phyloP scores from a whole-genome alignment of 495 filamentous ascomycete species.

The Trichoderma asperelloides region DNA sequence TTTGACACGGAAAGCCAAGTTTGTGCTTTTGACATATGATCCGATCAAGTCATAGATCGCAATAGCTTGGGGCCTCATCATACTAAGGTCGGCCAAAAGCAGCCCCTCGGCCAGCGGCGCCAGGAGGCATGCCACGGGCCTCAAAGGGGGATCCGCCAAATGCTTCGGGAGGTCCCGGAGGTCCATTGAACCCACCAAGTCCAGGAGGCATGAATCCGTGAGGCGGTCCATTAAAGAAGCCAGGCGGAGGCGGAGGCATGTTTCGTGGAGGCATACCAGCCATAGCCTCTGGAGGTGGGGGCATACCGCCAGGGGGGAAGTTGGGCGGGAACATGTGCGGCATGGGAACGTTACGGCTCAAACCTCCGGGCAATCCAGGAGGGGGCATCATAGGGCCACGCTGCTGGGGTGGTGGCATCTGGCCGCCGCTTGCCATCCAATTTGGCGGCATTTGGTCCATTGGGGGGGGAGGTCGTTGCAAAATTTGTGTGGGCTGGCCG shows the following conservation, averaged over 20 bases:
- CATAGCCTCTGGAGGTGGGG: constrained; percentile 35
- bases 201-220: constrained; percentile 28
- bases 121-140: constrained; percentile 16
- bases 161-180: constrained; percentile 30
- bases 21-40: not conserved
- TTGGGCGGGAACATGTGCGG: constrained; percentile 41
- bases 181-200: constrained; percentile 39
- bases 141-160: constrained; percentile 30
- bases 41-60: not conserved
- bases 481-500: constrained; percentile 44
- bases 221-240: constrained; percentile 36
- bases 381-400: constrained; percentile 39
- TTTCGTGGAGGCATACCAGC: constrained; percentile 25
- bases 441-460: constrained; percentile 39
- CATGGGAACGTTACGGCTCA: constrained; percentile 31
- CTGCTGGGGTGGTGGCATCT: constrained; percentile 10
- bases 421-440: constrained; percentile 30
- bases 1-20: not conserved
- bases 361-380: constrained; percentile 32
- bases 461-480: constrained; percentile 44
- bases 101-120: constrained; percentile 10
- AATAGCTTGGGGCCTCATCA: not conserved
- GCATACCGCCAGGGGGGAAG: constrained; percentile 38
- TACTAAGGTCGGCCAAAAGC: constrained; percentile 11
- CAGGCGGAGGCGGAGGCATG: constrained; percentile 41